Evolutionary conservation across 2,329 filamentous ascomycete species (phyloP).

Genomic region (Nemania serpens): DNA sequence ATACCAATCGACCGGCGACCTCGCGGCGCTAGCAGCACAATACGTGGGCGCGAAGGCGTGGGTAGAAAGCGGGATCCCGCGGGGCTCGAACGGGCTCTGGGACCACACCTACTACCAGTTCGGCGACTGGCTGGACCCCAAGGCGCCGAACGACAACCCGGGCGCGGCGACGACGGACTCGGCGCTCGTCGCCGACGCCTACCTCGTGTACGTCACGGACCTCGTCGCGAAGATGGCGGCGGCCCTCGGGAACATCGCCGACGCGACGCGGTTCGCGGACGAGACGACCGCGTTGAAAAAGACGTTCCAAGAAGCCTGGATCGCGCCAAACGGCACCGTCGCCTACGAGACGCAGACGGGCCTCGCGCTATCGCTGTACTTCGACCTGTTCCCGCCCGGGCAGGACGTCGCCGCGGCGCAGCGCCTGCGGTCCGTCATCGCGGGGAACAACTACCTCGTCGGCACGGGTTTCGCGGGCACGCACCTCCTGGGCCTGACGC

Average conservation of each 20-base stretch:
- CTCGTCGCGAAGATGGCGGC: conserved; percentile 44
- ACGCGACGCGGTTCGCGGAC: conserved; percentile 32
- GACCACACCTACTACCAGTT: conserved; percentile 44
- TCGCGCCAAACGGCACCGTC: conserved; percentile 38
- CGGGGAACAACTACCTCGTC: conserved; percentile 43
- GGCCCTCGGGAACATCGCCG: conserved; percentile 39
- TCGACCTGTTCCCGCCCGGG: conserved; percentile 41
- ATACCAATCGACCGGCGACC: conserved; percentile 47
- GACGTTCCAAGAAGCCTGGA: conserved; percentile 42
- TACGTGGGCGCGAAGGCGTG: conserved; percentile 48
- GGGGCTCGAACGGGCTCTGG: conserved; percentile 48
- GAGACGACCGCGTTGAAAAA: conserved; percentile 31
- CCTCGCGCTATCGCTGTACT: conserved; percentile 45
- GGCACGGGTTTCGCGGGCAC: conserved; percentile 53
- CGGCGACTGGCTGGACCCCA: conserved; percentile 56
- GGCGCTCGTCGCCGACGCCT: conserved; percentile 52
- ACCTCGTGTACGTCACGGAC: conserved; percentile 50
- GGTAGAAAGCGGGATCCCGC: conserved; percentile 45
- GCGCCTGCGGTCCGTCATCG: conserved; percentile 42
- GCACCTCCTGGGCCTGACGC: conserved; percentile 44
- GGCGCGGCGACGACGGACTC: conserved; percentile 47
- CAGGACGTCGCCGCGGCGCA: conserved; percentile 34
- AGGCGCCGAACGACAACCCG: conserved; percentile 47
- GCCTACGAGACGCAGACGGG: conserved; percentile 49
- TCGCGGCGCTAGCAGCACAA: conserved; percentile 44